phyloP scores from a whole-genome alignment of 1,139 yeast species.

The Geotrichum restrictum region DNA sequence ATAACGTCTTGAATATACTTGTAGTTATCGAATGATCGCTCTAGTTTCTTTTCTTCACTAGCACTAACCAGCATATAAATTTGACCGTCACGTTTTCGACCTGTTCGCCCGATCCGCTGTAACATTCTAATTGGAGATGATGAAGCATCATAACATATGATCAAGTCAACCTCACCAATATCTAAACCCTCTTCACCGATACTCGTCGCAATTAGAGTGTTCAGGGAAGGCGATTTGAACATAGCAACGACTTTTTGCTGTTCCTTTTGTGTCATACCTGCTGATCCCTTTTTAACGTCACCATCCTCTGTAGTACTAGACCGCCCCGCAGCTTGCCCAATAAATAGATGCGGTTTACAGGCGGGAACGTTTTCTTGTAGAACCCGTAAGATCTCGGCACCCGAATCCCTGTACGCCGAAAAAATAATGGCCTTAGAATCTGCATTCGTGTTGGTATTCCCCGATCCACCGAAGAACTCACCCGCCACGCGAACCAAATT shows the following conservation, averaged over 20 bases:
- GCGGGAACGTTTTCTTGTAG: slow-evolving; percentile 47
- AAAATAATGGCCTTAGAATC: slow-evolving; percentile 78
- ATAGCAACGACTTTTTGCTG: slow-evolving; percentile 59
- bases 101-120: slow-evolving; percentile 98
- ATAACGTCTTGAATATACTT: slow-evolving; percentile 68
- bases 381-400: slow-evolving; percentile 73
- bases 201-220: slow-evolving; percentile 88
- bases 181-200: slow-evolving; percentile 98
- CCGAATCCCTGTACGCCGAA: slow-evolving; percentile 85
- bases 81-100: slow-evolving; percentile 86
- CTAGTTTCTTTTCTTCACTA: slow-evolving; percentile 74
- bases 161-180: slow-evolving; percentile 94
- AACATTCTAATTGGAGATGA: slow-evolving; percentile 89
- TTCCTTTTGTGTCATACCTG: slow-evolving; percentile 43
- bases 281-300: slow-evolving; percentile 19
- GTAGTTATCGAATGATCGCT: slow-evolving; percentile 81
- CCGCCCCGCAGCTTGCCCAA: slow-evolving; percentile 59
- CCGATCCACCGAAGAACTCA: slow-evolving; percentile 16
- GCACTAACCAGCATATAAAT: slow-evolving; percentile 75
- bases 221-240: slow-evolving; percentile 67
- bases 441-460: slow-evolving; percentile 18
- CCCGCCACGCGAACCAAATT: slow-evolving; percentile 42
- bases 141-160: slow-evolving; percentile 88
- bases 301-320: slow-evolving; percentile 21
- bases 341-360: slow-evolving; percentile 77